Evolutionary conservation across 495 filamentous ascomycete genomes (phyloP), one percentile per base, ranked within the genome.

Genomic region (Penicillium cinerascens): DNA sequence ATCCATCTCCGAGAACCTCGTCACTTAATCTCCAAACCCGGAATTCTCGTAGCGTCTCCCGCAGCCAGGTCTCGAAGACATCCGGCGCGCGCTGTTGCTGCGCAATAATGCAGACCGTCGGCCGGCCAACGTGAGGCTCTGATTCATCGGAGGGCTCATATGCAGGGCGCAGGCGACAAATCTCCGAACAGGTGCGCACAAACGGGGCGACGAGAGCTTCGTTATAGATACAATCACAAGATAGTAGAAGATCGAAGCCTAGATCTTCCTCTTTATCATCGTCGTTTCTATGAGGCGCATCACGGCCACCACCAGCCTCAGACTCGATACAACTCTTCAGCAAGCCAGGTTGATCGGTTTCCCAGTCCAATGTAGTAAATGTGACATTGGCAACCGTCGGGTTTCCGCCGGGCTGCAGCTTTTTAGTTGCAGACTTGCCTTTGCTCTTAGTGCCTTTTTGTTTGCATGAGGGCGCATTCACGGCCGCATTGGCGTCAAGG

Each of bases 141-240:
- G 18, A 20, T 8, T 58, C 48, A 0, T 63, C 41, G 2, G 43
- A 23, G 2, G 51, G 17, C 1, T 49, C 35, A 23, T 70, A 69
- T 0, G 55, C 52, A 13, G 69, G 61, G 17, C 83, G 67, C 2
- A 92, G 65, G 17, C 71, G 67, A 70, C 92, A 95, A 22, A 83
- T 74, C 50, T 92, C 87, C n/a, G 78, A 81, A 69, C 91, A 97
- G 0, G 90, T 87, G 44, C 84, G 75, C n/a, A 96, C 87, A 17
- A 97, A 82, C 1, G 91, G 89, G 29, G 82, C 73, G 15, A 97
- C 82, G 3, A 98, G 79, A 5, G 85, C 78, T 56, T 96, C 89
- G 65, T 92, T 91, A 72, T 93, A 95, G 65, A 96, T 86, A 60
- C 89, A 95, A 63, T 95, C 90, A 68, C 89, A 95, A 5, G 91